Conservation (phyloP, 176 grass and related monocot species). For the Zea luxurians region DNA sequence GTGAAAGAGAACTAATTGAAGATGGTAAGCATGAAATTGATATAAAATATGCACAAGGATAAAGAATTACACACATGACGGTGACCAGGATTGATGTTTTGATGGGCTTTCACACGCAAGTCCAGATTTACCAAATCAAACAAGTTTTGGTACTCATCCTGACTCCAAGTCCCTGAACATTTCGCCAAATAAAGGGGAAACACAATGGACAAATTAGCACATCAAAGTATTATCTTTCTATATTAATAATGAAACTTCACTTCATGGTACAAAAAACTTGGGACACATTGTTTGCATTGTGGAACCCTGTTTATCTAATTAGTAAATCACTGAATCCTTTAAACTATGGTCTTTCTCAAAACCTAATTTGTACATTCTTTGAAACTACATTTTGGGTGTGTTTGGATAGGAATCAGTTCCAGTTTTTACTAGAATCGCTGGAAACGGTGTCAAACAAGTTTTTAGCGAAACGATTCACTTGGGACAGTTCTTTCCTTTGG, state of each 20-base stretch:
- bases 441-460: too few relatives aligned
- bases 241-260: not conserved
- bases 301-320: conserved; percentile 4
- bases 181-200: conserved; percentile 17
- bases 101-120: conserved; percentile 58
- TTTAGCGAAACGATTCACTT: too few relatives aligned
- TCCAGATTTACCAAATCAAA: conserved; percentile 92
- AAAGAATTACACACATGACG: conserved; percentile 51
- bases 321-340: not conserved
- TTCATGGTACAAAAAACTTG: not conserved
- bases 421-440: too few relatives aligned
- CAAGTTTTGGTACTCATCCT: conserved; percentile 71
- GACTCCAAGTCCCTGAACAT: conserved; percentile 59
- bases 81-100: conserved; percentile 34
- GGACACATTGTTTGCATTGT: not conserved
- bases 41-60: not conserved
- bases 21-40: conserved; percentile 29
- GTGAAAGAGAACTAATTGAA: not conserved
- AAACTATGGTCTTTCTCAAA: not conserved
- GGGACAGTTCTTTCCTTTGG: too few relatives aligned
- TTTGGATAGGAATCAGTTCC: too few relatives aligned
- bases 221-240: not conserved
- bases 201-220: conserved; percentile 28
- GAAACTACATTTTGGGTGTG: not conserved
- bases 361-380: not conserved